Percentiles rank a stretch among this genome's conserved stretches.
These are phyloP conservation scores for Radiomyces spectabilis DNA, from an alignment of 192 early-diverging fungal species.

Conservation along the genomic window DNA sequence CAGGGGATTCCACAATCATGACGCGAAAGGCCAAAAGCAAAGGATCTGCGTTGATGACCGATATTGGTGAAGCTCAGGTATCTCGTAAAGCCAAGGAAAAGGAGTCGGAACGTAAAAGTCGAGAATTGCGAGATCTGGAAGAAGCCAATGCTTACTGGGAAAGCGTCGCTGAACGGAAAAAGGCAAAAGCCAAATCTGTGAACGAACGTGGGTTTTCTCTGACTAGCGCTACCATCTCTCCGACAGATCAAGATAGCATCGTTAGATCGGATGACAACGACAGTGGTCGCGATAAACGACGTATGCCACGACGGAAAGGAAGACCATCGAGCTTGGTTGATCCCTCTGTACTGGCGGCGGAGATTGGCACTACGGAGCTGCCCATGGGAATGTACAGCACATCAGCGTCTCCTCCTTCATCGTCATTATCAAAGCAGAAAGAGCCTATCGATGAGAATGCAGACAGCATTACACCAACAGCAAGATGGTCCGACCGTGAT, in stretches of 20 bases:
- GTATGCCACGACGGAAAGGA: slow-evolving; percentile 1
- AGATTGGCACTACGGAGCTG: too few species aligned
- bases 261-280: not conserved
- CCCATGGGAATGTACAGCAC: not conserved
- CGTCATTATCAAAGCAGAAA: too few species aligned
- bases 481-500: slow-evolving; percentile 53
- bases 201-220: not conserved
- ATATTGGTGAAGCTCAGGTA: slow-evolving; percentile 44
- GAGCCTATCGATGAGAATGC: not conserved
- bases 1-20: slow-evolving; percentile 28
- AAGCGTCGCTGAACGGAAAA: slow-evolving; percentile 19
- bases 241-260: not conserved
- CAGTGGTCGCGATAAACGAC: not conserved
- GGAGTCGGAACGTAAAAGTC: slow-evolving; percentile 33
- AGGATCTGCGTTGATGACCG: slow-evolving; percentile 35
- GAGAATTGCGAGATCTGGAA: slow-evolving; percentile 38
- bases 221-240: not conserved
- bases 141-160: slow-evolving; percentile 32
- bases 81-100: slow-evolving; percentile 33
- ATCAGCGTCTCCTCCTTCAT: too few species aligned
- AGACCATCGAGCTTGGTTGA: slow-evolving; percentile 1
- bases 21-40: slow-evolving; percentile 25
- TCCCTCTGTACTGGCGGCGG: not conserved
- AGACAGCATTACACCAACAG: slow-evolving; percentile 12
- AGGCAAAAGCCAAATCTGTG: not conserved